phyloP scores from a whole-genome alignment of 345 rosid genomes.

The Hibiscus syriacus region DNA sequence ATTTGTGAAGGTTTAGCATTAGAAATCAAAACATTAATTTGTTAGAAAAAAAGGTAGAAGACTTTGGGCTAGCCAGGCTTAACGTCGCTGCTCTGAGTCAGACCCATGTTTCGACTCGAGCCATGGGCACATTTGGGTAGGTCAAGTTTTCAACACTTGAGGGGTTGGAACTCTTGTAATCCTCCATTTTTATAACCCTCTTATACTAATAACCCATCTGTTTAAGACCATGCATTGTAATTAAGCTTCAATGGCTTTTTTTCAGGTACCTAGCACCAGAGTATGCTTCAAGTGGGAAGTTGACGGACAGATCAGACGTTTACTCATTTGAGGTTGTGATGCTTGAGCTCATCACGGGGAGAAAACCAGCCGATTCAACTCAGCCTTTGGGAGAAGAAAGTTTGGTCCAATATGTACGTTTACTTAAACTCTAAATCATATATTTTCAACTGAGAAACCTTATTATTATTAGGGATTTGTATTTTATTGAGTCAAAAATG shows the following conservation, averaged over 20 bases:
- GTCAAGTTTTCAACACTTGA: constrained; percentile 20
- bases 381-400: constrained; percentile 95
- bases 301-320: constrained; percentile 93
- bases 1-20: neutral
- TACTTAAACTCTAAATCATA: neutral
- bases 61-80: constrained; percentile 94
- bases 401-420: constrained; percentile 93
- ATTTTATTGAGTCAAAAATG: too few relatives aligned
- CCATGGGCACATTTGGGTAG: constrained; percentile 98
- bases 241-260: constrained; percentile 3
- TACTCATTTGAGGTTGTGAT: constrained; percentile 96
- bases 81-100: constrained; percentile 69
- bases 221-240: neutral
- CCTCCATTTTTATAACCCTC: neutral
- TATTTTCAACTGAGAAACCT: neutral
- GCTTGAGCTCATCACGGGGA: constrained; percentile 89
- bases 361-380: constrained; percentile 76
- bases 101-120: constrained; percentile 97
- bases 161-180: neutral
- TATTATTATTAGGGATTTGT: neutral
- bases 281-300: constrained; percentile 91
- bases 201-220: neutral
- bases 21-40: neutral
- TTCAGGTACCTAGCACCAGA: constrained; percentile 93
- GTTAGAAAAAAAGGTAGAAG: constrained; percentile 65